Conservation (phyloP, 768 basidiomycete species). For the Psilocybe cubensis region DNA sequence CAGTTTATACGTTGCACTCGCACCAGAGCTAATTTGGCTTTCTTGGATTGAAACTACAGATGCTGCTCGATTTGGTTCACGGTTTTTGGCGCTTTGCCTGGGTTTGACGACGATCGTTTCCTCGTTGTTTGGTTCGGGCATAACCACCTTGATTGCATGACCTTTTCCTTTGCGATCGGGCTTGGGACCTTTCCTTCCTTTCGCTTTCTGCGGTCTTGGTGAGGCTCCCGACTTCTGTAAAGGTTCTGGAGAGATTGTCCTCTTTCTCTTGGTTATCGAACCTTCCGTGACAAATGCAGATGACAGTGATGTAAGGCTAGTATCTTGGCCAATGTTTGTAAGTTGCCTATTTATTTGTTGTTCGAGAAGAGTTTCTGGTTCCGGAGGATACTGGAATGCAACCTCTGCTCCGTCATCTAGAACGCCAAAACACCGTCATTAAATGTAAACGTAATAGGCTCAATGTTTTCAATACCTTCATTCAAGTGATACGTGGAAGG, state of each 20-base stretch:
- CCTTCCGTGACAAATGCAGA: neutral
- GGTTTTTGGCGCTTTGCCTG: slow-evolving; percentile 32
- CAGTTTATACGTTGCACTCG: slow-evolving; percentile 39
- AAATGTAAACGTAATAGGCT: too few species aligned
- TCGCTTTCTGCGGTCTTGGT: slow-evolving; percentile 11
- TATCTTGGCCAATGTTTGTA: neutral
- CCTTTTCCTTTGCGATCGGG: slow-evolving; percentile 13
- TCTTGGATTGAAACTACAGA: slow-evolving; percentile 5
- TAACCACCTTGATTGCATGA: neutral
- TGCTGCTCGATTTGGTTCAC: neutral
- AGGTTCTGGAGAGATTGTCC: slow-evolving; percentile 1
- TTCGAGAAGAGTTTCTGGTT: neutral
- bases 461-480: too few species aligned
- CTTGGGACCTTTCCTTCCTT: slow-evolving; percentile 9
- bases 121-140: slow-evolving; percentile 11
- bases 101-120: slow-evolving; percentile 28
- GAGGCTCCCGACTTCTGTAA: neutral
- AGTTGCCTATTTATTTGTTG: neutral
- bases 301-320: neutral
- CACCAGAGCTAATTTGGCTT: slow-evolving; percentile 37
- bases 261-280: slow-evolving; percentile 16
- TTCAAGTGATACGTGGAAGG: slow-evolving; percentile 13
- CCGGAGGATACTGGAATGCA: neutral
- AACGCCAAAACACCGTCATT: too few species aligned
- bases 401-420: slow-evolving; percentile 8